Percentiles rank a stretch among this genome's conserved stretches.
Evolutionary conservation across 495 filamentous ascomycete species (phyloP).

Genomic region (Annulohypoxylon moriforme): DNA sequence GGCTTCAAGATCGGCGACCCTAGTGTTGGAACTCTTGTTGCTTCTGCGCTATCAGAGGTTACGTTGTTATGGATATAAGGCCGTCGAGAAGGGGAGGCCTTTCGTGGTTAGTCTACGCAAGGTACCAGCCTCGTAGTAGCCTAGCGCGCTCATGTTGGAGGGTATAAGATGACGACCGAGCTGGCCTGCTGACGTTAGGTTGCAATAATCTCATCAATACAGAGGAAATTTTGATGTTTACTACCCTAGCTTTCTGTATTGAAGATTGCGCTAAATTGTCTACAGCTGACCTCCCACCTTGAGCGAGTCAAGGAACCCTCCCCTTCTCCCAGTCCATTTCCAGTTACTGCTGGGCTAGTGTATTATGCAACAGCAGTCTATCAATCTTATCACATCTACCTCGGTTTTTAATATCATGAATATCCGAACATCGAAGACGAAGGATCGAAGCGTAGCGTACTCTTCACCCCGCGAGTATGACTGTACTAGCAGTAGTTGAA

Average conservation of each 20-base stretch:
- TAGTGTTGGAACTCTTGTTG: background rate
- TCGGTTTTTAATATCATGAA: background rate
- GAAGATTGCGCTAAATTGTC: background rate
- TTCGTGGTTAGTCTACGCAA: background rate
- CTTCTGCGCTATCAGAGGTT: background rate
- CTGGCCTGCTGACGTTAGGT: slow-evolving; percentile 11
- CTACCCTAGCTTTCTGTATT: background rate
- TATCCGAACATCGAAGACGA: background rate
- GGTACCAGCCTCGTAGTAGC: background rate
- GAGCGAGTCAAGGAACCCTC: background rate
- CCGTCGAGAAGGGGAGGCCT: background rate
- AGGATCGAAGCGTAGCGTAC: background rate
- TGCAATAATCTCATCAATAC: background rate
- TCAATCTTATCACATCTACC: background rate
- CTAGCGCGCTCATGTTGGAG: background rate
- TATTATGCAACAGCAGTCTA: background rate
- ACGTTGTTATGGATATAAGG: background rate
- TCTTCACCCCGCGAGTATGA: background rate
- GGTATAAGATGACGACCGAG: background rate
- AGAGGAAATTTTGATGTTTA: slow-evolving; percentile 1
- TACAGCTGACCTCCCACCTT: background rate
- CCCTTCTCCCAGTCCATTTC: background rate
- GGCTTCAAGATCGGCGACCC: background rate
- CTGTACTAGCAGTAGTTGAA: background rate
- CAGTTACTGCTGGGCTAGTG: background rate